These are phyloP conservation scores for Capsella bursapastoris DNA, from an alignment of 345 rosid genomes.

Conservation along the genomic window DNA sequence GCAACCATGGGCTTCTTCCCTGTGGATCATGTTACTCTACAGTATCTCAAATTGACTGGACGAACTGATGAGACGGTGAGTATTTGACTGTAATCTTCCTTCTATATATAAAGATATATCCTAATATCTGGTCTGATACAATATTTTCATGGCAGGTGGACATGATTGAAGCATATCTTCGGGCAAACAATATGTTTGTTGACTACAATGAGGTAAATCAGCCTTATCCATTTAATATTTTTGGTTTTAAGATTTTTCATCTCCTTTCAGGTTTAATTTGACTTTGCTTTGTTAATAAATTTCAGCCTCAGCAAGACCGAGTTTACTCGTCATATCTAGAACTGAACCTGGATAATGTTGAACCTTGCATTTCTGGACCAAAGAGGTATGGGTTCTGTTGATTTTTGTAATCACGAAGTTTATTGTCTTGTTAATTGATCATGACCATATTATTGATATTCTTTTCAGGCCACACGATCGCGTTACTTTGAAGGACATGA, in stretches of 20 bases:
- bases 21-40: conserved; percentile 93
- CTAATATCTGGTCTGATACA: conserved; percentile 8
- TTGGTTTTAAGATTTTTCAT: background rate
- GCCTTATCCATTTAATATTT: conserved; percentile 1
- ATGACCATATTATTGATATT: conserved; percentile 15
- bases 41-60: conserved; percentile 95
- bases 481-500: conserved; percentile 90
- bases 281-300: conserved; percentile 18
- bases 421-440: background rate
- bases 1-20: conserved; percentile 99
- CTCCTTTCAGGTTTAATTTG: conserved; percentile 10
- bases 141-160: conserved; percentile 32
- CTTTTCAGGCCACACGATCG: conserved; percentile 92
- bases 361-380: conserved; percentile 97
- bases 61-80: conserved; percentile 97
- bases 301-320: conserved; percentile 45
- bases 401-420: background rate
- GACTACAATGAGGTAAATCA: conserved; percentile 84
- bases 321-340: conserved; percentile 78
- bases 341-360: conserved; percentile 77
- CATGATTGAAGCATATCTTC: conserved; percentile 93
- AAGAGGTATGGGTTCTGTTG: conserved; percentile 64
- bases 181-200: conserved; percentile 96
- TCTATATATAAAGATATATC: background rate
- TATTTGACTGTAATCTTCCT: conserved; percentile 11